Evolutionary conservation across 2,329 filamentous ascomycete genomes (phyloP).

Genomic region (Chaetomiaceae sp.): DNA sequence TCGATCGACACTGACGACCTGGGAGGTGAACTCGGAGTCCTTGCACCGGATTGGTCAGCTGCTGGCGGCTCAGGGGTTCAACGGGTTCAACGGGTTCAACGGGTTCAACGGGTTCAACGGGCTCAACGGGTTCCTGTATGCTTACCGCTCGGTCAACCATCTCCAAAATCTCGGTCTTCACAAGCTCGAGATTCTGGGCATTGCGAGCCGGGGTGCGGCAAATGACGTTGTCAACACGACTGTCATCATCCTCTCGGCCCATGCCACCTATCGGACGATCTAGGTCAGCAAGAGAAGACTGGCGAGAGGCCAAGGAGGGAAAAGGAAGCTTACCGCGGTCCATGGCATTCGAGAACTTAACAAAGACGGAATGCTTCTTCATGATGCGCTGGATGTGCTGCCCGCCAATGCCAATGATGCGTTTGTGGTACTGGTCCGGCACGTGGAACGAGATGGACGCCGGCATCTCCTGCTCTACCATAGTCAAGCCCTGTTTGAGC

Average conservation of each 20-base stretch:
- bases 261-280: conserved; percentile 48
- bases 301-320: too few species aligned
- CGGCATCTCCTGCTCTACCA: conserved; percentile 98
- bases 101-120: too few species aligned
- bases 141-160: conserved; percentile 93
- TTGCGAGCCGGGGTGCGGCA: conserved; percentile 96
- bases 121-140: too few species aligned
- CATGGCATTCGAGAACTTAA: conserved; percentile 99
- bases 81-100: too few species aligned
- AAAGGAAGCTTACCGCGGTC: conserved; percentile 67
- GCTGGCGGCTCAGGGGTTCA: too few species aligned
- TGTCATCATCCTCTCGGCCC: conserved; percentile 93
- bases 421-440: conserved; percentile 97
- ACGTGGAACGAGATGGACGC: conserved; percentile 99
- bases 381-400: conserved; percentile 99
- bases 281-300: conserved; percentile 25
- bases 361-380: conserved; percentile 99
- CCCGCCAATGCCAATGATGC: conserved; percentile 96
- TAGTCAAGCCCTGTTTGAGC: conserved; percentile 82
- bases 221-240: conserved; percentile 98
- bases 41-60: conserved; percentile 28
- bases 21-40: conserved; percentile 95
- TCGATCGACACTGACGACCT: conserved; percentile 88
- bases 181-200: conserved; percentile 89
- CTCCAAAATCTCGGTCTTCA: conserved; percentile 98